phyloP scores from a whole-genome alignment of 352 stramenopile species.

The Peronospora belbahrii region DNA sequence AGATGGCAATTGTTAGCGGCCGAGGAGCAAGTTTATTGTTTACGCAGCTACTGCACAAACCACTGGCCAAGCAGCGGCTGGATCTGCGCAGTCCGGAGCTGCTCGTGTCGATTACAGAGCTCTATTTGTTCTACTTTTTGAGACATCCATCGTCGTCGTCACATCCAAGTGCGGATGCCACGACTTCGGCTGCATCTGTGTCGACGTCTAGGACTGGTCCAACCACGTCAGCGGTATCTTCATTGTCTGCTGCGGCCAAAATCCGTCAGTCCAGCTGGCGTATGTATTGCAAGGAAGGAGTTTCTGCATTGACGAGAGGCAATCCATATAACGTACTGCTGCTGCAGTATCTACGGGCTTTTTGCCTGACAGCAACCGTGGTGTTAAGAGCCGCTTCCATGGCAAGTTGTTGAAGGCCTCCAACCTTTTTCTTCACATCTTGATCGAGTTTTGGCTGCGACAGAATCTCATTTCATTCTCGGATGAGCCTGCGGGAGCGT shows the following conservation, averaged over 20 bases:
- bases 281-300: constrained; percentile 57
- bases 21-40: constrained; percentile 64
- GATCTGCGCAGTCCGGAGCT: constrained; percentile 70
- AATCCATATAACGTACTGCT: constrained; percentile 84
- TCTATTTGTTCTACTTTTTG: constrained; percentile 83
- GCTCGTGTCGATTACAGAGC: constrained; percentile 77
- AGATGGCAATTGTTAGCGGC: constrained; percentile 62
- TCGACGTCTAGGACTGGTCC: constrained; percentile 8
- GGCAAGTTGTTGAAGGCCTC: constrained; percentile 69
- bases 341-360: constrained; percentile 73
- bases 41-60: constrained; percentile 79
- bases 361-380: constrained; percentile 57
- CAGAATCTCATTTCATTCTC: constrained; percentile 84
- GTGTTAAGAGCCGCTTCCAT: constrained; percentile 68
- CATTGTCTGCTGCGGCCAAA: constrained; percentile 44
- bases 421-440: constrained; percentile 76
- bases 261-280: constrained; percentile 61
- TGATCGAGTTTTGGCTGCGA: constrained; percentile 86
- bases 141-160: constrained; percentile 64
- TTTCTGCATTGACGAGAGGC: constrained; percentile 50
- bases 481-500: constrained; percentile 33
- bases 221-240: constrained; percentile 39
- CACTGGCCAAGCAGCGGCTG: constrained; percentile 65
- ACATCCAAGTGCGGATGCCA: constrained; percentile 37
- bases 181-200: too few relatives aligned